Base-by-base conservation (phyloP, 2,329 filamentous ascomycete species). In the Pezizomycotina sp. region DNA sequence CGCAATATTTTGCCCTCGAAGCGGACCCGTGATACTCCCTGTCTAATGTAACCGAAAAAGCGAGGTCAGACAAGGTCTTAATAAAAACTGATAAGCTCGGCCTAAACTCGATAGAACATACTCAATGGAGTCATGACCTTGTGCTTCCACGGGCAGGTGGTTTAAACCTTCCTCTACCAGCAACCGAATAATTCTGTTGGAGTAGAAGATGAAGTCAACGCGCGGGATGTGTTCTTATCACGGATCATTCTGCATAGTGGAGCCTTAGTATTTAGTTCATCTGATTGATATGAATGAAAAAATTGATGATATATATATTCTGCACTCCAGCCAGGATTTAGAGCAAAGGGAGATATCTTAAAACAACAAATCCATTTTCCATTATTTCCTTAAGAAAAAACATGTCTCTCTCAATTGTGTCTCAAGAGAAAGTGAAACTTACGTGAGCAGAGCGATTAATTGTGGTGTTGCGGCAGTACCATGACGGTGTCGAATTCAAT, bases 161-260 rank as follows among this genome's bases (percentile, higher is more conserved):
- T 98, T 98, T 36, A 98, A 66, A 3, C 89, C 89, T 61, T 98
- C 89, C 60, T 98, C 89, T 25, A 98, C 89, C 5, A 98, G 69
- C 26, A 98, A 68, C 20, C 89, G 81, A 57, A 95, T 95, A 57
- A 98, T 95, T 42, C 89, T 74, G 61, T 98, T 98, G 27, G 84
- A 92, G 63, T 95, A 92, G 62, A 98, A 98, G 55, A 98, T 93
- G 58, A 98, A 98, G 59, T 98, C 89, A 45, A 83, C 89, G 41
- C 89, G 78, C 38, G 77, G 72, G 4, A n/a, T n/a, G 89, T 98
- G 49, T 77, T 70, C 58, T 79, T 80, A 59, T 92, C 83, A 51
- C 89, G 77, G 55, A 98, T 95, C 69, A 93, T 93, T 46, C 86
- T 95, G 52, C 46, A 38, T 33, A 45, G n/a, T 12, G 12, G 12